Evolutionary conservation across 371 early-diverging fungal species (phyloP).

Genomic region (Astathelohania contejeani): DNA sequence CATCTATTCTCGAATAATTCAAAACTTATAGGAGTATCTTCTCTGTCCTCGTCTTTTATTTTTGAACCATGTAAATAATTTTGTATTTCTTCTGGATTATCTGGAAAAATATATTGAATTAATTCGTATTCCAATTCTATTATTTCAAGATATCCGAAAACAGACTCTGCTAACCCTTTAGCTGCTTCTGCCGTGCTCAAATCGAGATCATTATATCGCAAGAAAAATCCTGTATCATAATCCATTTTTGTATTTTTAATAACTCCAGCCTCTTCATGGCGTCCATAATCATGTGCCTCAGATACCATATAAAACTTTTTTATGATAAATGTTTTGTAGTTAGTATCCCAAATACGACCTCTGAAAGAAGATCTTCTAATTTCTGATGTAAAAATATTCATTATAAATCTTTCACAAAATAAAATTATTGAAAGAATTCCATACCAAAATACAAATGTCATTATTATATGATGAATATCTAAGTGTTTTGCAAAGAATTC

Average conservation of each 20-base stretch:
- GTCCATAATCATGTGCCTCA: constrained; percentile 7
- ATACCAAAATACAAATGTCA: constrained; percentile 37
- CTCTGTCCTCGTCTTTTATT: constrained; percentile 4
- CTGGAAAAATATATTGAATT: constrained; percentile 27
- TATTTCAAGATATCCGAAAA: constrained; percentile 36
- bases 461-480: constrained; percentile 4
- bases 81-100: constrained; percentile 23
- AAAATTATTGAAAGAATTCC: constrained; percentile 24
- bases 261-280: constrained; percentile 4
- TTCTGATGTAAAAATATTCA: constrained; percentile 41
- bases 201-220: constrained; percentile 40
- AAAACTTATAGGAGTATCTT: constrained; percentile 12
- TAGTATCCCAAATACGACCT: constrained; percentile 45
- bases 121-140: constrained; percentile 14
- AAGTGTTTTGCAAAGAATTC: not conserved
- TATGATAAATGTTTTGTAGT: constrained; percentile 48
- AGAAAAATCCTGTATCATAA: constrained; percentile 40
- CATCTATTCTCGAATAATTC: constrained; percentile 21
- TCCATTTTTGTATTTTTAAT: constrained; percentile 21
- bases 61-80: constrained; percentile 18
- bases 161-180: constrained; percentile 31
- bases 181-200: constrained; percentile 32
- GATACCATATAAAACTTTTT: constrained; percentile 40
- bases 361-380: constrained; percentile 38
- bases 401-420: constrained; percentile 43